Base-by-base conservation (phyloP, 306 rosid species). In the Acacia acuminata region DNA sequence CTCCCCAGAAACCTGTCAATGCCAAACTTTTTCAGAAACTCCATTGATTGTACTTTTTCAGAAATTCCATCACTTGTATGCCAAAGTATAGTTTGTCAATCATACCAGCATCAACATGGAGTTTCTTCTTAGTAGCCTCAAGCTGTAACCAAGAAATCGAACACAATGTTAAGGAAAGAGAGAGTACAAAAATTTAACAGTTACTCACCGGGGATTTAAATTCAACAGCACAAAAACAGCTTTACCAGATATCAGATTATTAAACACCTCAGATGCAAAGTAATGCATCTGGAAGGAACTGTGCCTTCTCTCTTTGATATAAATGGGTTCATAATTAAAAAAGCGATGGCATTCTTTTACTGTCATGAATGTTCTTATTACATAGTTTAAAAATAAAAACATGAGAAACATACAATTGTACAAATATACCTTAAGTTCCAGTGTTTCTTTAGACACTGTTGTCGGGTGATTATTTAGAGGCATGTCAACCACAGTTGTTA, bases 1-100 rank as follows among this genome's bases (percentile, higher is more conserved):
- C 99, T 87, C 99, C 99, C 99, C 98, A 96, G 78, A 96, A 96
- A 77, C 99, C 99, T 96, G 90, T 73, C 82, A 51, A 82, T 51
- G 73, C 38, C 58, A 71, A 71, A 71, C 32, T 44, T 44, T 44
- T 44, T 71, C 71, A 86, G 81, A 83, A 55, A 85, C 64, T 80
- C 73, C 42, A 71, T 25, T 72, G 55, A 24, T 67, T 32, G 50
- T 20, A 71, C 19, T 44, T 22, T 44, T 71, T 71, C 65, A 86
- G 79, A 83, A 55, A 86, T 58, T 78, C 73, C 36, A 71, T 25
- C 73, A 45, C n/a, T 67, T 32, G 50, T 55, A 72, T 63, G 75
- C 43, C 36, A 75, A 82, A 50, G 24, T 38, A 76, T 73, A 75
- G 71, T 24, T 77, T 47, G 15, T 75, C 48, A 71, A 82, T 56